phyloP scores from a whole-genome alignment of 202 grass and related monocot genomes.

The Bolboschoenoplectus hybrid region DNA sequence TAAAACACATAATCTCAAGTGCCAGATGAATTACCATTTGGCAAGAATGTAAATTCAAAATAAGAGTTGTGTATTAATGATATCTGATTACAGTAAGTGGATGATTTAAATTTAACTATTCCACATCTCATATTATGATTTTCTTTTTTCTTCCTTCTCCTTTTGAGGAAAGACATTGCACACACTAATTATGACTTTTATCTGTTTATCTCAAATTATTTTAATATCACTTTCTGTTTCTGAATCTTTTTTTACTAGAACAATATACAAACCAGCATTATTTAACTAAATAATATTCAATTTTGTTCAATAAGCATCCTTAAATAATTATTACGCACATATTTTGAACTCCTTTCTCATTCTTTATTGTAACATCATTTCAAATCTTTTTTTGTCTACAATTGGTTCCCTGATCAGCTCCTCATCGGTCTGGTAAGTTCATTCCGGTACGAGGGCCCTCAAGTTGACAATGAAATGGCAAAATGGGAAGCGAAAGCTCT shows the following conservation, averaged over 20 bases:
- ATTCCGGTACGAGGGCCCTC: slow-evolving; percentile 69
- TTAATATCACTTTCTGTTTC: not conserved
- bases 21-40: not conserved
- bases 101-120: not conserved
- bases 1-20: not conserved
- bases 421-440: slow-evolving; percentile 61
- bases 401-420: slow-evolving; percentile 53
- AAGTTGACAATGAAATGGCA: slow-evolving; percentile 54
- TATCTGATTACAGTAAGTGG: not conserved
- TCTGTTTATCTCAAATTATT: not conserved
- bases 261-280: not conserved
- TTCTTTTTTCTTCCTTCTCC: too few species aligned
- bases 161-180: not conserved
- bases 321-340: not conserved
- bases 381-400: not conserved
- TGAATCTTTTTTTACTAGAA: not conserved
- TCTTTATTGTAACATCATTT: not conserved
- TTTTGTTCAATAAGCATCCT: not conserved
- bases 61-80: not conserved
- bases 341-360: not conserved
- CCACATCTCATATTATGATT: too few species aligned
- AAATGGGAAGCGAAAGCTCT: slow-evolving; percentile 65
- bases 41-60: not conserved
- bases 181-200: not conserved
- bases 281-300: not conserved